A percentile compares a stretch with the other conserved stretches of the same genome.
phyloP scores from a whole-genome alignment of 257 asterid species.

The Plectranthus barbatus region DNA sequence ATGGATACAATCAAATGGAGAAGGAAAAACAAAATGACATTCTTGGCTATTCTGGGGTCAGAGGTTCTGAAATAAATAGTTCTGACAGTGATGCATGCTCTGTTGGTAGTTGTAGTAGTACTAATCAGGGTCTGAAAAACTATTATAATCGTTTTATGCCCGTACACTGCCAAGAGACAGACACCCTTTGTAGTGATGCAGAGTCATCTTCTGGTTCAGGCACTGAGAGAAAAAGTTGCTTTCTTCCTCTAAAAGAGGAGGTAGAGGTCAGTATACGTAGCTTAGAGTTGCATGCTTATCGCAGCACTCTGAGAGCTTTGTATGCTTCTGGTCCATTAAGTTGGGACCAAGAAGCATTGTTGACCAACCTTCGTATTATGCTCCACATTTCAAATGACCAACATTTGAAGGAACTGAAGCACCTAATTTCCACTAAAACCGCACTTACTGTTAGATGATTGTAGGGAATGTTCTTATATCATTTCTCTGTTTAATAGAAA shows the following conservation, averaged over 20 bases:
- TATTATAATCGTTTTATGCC: constrained; percentile 21
- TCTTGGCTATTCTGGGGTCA: constrained; percentile 28
- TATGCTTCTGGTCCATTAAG: constrained; percentile 91
- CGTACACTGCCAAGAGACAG: constrained; percentile 28
- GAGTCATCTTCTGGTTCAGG: constrained; percentile 47
- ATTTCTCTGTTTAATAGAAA: constrained; percentile 11
- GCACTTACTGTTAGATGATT: constrained; percentile 35
- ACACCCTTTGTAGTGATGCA: constrained; percentile 46
- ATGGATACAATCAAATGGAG: constrained; percentile 38
- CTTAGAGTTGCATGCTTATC: constrained; percentile 88
- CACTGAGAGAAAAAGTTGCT: constrained; percentile 27
- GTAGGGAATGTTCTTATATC: constrained; percentile 9
- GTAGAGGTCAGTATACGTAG: constrained; percentile 54
- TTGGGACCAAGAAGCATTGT: constrained; percentile 82
- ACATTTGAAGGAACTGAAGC: constrained; percentile 79
- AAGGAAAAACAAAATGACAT: constrained; percentile 30
- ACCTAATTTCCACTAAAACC: constrained; percentile 49
- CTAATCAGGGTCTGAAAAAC: constrained; percentile 25
- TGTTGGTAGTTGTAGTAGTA: constrained; percentile 79
- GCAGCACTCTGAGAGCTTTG: constrained; percentile 71
- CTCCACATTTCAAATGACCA: constrained; percentile 91
- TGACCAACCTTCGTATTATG: constrained; percentile 78
- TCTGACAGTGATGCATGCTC: constrained; percentile 64
- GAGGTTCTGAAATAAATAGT: constrained; percentile 36
- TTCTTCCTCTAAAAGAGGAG: constrained; percentile 40